These are phyloP conservation scores for Psilocybe cubensis DNA, from an alignment of 768 basidiomycete species.

Conservation along the genomic window DNA sequence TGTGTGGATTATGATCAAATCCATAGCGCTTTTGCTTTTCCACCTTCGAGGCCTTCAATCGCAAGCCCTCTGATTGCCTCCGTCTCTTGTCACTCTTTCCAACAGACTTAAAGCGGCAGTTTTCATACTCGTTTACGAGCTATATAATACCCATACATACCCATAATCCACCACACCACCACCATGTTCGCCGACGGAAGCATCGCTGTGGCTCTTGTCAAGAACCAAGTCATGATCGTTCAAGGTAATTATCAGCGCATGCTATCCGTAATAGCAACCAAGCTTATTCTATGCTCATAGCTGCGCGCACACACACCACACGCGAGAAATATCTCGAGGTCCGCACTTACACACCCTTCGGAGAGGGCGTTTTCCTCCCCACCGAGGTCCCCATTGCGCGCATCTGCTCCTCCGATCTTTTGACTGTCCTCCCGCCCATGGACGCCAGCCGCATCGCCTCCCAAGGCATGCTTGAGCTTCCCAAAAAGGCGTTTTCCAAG, in stretches of 20 bases:
- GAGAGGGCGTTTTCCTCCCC: constrained; percentile 67
- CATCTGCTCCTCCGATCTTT: constrained; percentile 60
- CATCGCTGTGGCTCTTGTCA: constrained; percentile 70
- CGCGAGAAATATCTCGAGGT: constrained; percentile 69
- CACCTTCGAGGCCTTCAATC: neutral
- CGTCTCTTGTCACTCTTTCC: constrained; percentile 22
- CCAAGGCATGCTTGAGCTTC: constrained; percentile 68
- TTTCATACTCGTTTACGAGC: neutral
- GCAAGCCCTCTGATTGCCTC: constrained; percentile 1
- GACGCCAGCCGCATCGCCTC: constrained; percentile 32
- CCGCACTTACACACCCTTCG: constrained; percentile 64
- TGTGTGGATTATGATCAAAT: neutral
- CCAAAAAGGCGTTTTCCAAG: constrained; percentile 59
- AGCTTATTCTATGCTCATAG: constrained; percentile 34
- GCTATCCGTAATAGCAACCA: neutral
- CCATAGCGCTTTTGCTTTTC: constrained; percentile 12
- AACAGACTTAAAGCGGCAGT: constrained; percentile 10
- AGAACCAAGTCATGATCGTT: constrained; percentile 68
- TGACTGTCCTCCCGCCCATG: constrained; percentile 54
- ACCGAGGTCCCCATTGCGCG: constrained; percentile 63
- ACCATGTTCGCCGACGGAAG: constrained; percentile 56
- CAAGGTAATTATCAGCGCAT: constrained; percentile 52
- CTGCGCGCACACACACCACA: constrained; percentile 55
- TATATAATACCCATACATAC: neutral
- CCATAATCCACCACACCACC: neutral